Evolutionary conservation across 75 land plant genomes (phyloP).

Genomic region (Selaginella moellendorffii): DNA sequence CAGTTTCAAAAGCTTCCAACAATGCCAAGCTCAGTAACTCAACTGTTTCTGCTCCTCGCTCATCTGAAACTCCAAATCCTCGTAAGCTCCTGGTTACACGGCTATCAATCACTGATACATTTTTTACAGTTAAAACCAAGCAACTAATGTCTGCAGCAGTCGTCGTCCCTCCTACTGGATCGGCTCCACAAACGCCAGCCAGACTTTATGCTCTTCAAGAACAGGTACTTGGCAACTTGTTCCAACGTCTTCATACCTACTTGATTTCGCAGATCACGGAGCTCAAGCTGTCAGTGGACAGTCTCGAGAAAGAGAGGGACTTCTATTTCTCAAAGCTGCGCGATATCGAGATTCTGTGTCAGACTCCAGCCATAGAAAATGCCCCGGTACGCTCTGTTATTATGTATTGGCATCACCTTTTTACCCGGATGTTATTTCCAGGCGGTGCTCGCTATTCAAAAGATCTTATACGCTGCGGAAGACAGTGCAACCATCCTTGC

Average conservation of each 20-base stretch:
- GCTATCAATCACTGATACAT: neutral
- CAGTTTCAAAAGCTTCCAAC: neutral
- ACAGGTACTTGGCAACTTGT: neutral
- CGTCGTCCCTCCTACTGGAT: neutral
- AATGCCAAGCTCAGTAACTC: neutral
- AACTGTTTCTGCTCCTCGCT: neutral
- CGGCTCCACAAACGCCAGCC: neutral
- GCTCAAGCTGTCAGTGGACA: constrained; percentile 23
- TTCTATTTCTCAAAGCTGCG: constrained; percentile 29
- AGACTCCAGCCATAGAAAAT: constrained; percentile 17
- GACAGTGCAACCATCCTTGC: constrained; percentile 37
- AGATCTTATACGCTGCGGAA: constrained; percentile 71
- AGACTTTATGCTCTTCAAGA: neutral
- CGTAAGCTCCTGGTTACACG: neutral
- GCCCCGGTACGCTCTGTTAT: constrained; percentile 12
- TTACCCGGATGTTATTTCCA: constrained; percentile 20
- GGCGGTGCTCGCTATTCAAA: constrained; percentile 64
- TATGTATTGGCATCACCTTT: neutral
- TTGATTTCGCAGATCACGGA: constrained; percentile 20
- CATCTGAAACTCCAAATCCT: neutral
- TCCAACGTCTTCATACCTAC: neutral
- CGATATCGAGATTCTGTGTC: constrained; percentile 24
- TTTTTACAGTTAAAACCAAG: neutral
- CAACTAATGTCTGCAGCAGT: neutral
- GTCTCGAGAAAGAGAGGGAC: constrained; percentile 27